Percentiles rank a stretch among this genome's conserved stretches.
Evolutionary conservation across 2,329 filamentous ascomycete species (phyloP).

Genomic region (Dothideomycetes sp.): DNA sequence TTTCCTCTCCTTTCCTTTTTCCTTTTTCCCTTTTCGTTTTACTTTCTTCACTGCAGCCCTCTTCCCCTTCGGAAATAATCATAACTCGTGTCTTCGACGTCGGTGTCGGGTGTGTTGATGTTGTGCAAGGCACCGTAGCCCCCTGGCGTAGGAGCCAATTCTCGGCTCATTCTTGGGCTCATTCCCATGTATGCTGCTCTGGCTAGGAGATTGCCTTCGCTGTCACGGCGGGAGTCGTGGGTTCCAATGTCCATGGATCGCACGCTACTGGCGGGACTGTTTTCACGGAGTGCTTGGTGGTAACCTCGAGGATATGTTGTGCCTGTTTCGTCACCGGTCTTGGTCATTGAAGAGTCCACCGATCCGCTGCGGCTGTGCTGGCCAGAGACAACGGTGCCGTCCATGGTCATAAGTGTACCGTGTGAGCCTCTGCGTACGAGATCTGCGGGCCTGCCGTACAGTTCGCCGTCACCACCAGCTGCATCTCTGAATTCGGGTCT

Average conservation of each 20-base stretch:
- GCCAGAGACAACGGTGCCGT: conserved; percentile 16
- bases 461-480: conserved; percentile 61
- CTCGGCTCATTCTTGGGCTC: conserved; percentile 19
- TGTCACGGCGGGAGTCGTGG: conserved; percentile 15
- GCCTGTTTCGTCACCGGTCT: conserved; percentile 22
- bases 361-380: conserved; percentile 19
- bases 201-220: conserved; percentile 20
- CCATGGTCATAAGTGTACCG: conserved; percentile 32
- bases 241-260: conserved; percentile 18
- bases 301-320: conserved; percentile 40
- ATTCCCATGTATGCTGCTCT: conserved; percentile 25
- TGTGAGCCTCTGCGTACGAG: conserved; percentile 53
- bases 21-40: background rate
- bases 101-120: conserved; percentile 24
- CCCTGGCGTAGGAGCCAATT: conserved; percentile 16
- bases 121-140: conserved; percentile 22
- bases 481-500: conserved; percentile 79
- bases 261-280: conserved; percentile 31
- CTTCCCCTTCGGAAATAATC: conserved; percentile 30
- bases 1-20: background rate
- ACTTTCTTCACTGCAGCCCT: conserved; percentile 3
- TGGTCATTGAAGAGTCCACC: conserved; percentile 23
- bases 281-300: conserved; percentile 35
- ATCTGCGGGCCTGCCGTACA: conserved; percentile 50
- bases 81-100: conserved; percentile 31